Conservation (phyloP, 2,329 filamentous ascomycete genomes). For the Sphaerostilbella broomeana region DNA sequence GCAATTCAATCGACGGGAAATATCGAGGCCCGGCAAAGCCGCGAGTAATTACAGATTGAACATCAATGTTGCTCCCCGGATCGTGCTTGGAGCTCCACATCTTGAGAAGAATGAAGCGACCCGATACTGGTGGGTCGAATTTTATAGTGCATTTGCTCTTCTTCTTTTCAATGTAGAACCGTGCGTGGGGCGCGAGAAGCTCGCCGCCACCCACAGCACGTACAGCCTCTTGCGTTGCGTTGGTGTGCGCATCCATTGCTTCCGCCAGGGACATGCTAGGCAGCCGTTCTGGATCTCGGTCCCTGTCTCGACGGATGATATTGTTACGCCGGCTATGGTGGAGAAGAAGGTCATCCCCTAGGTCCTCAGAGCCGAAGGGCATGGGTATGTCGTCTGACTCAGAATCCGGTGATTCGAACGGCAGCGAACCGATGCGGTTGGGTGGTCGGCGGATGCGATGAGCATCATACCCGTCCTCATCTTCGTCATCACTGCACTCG, state of each 20-base stretch:
- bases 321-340: constrained; percentile 21
- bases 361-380: constrained; percentile 22
- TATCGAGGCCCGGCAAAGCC: constrained; percentile 82
- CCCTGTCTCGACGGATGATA: constrained; percentile 15
- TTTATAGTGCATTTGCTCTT: constrained; percentile 81
- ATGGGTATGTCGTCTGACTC: constrained; percentile 26
- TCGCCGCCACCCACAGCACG: constrained; percentile 51
- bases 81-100: constrained; percentile 75
- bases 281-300: constrained; percentile 16
- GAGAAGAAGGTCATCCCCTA: constrained; percentile 21
- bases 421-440: constrained; percentile 48
- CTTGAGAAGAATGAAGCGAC: constrained; percentile 79
- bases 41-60: constrained; percentile 75
- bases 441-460: constrained; percentile 34
- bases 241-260: constrained; percentile 41
- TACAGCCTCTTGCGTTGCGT: constrained; percentile 50
- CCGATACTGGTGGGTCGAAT: constrained; percentile 76
- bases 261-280: constrained; percentile 24
- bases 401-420: constrained; percentile 45
- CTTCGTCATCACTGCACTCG: constrained; percentile 55
- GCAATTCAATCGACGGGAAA: constrained; percentile 63
- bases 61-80: constrained; percentile 68
- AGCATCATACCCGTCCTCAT: constrained; percentile 29
- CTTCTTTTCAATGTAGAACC: constrained; percentile 75
- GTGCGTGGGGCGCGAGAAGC: constrained; percentile 65